Conservation (phyloP, 2,329 filamentous ascomycete genomes). For the Nemania sp. region DNA sequence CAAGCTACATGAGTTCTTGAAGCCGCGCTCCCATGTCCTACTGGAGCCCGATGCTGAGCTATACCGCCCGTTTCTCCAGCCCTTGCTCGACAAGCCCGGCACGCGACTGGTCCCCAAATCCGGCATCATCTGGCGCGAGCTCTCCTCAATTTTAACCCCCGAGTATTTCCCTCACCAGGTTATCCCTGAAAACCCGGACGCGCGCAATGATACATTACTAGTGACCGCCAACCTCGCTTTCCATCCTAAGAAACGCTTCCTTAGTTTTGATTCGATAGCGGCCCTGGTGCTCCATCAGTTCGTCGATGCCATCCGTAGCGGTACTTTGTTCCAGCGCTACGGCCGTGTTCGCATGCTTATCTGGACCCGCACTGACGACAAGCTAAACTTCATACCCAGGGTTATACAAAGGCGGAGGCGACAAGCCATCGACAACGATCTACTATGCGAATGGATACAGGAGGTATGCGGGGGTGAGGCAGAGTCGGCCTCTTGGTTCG, state of each 20-base stretch:
- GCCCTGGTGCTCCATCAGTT: slow-evolving; percentile 72
- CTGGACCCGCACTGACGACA: slow-evolving; percentile 75
- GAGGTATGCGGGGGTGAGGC: slow-evolving; percentile 65
- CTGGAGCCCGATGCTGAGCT: slow-evolving; percentile 75
- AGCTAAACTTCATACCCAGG: slow-evolving; percentile 69
- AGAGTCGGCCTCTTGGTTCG: slow-evolving; percentile 43
- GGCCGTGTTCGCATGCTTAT: slow-evolving; percentile 84
- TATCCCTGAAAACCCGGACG: slow-evolving; percentile 54
- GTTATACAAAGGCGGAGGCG: slow-evolving; percentile 67
- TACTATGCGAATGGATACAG: slow-evolving; percentile 68
- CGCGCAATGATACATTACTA: slow-evolving; percentile 78
- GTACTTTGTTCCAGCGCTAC: slow-evolving; percentile 76
- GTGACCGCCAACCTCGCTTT: slow-evolving; percentile 75
- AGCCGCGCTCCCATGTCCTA: slow-evolving; percentile 85
- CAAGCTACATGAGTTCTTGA: slow-evolving; percentile 78
- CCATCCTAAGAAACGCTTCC: slow-evolving; percentile 63
- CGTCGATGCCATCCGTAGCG: slow-evolving; percentile 67
- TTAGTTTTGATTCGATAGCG: slow-evolving; percentile 67
- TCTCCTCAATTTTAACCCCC: slow-evolving; percentile 64
- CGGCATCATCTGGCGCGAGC: slow-evolving; percentile 70
- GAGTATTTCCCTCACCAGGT: slow-evolving; percentile 68
- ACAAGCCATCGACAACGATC: slow-evolving; percentile 68
- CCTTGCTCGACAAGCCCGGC: slow-evolving; percentile 64
- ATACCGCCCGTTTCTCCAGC: slow-evolving; percentile 71
- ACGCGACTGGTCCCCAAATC: slow-evolving; percentile 66